A percentile compares a stretch with the other conserved stretches of the same genome.
Conservation (phyloP, 495 filamentous ascomycete genomes). For the Astrothelium subdiscretum region DNA sequence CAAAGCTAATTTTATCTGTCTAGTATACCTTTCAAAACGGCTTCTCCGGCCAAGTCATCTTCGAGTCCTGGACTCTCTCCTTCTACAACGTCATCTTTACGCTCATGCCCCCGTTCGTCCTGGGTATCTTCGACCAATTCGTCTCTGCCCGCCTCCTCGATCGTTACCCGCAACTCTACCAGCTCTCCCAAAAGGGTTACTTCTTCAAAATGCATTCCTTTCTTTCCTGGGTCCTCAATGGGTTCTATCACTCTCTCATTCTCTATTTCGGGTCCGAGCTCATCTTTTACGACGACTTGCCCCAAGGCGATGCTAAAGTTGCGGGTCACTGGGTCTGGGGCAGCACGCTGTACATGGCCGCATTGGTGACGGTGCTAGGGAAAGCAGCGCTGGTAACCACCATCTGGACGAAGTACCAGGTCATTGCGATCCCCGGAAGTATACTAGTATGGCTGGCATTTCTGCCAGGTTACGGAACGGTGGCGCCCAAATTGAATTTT, state of each 20-base stretch:
- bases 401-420: conserved; percentile 97
- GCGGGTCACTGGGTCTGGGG: conserved; percentile 99
- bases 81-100: conserved; percentile 99
- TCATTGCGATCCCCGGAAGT: conserved; percentile 90
- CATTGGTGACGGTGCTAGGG: conserved; percentile 80
- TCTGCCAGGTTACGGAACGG: conserved; percentile 78
- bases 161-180: conserved; percentile 93
- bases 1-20: conserved; percentile 26
- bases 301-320: conserved; percentile 58
- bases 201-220: conserved; percentile 93
- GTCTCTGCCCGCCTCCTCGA: conserved; percentile 93
- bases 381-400: conserved; percentile 94
- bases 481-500: conserved; percentile 75
- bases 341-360: conserved; percentile 78
- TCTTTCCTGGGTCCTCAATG: conserved; percentile 82
- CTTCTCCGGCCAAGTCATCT: conserved; percentile 96
- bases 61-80: conserved; percentile 97
- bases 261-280: conserved; percentile 75
- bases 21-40: conserved; percentile 96
- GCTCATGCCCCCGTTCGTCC: conserved; percentile 80
- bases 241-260: conserved; percentile 90
- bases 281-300: conserved; percentile 70
- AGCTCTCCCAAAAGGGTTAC: conserved; percentile 76
- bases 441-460: conserved; percentile 87
- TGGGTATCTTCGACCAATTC: conserved; percentile 97